phyloP scores from a whole-genome alignment of 306 rosid species.

The Cucurbita argyrosperma region DNA sequence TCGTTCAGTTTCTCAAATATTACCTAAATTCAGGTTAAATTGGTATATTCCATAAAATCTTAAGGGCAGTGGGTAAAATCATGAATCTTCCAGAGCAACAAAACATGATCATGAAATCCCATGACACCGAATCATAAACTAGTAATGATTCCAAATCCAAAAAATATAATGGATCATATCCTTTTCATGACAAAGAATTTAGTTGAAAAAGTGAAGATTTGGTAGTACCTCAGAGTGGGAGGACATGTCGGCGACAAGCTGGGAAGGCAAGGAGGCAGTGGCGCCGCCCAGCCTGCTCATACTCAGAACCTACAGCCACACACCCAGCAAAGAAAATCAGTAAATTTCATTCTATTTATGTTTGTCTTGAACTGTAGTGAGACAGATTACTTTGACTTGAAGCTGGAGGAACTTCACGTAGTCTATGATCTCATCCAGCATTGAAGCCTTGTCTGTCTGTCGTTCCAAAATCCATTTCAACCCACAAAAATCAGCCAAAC shows the following conservation, averaged over 20 bases:
- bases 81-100: no score
- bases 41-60: no score
- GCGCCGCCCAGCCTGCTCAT: slow-evolving; percentile 18
- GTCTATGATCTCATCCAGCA: slow-evolving; percentile 40
- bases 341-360: background rate
- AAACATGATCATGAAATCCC: no score
- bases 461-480: background rate
- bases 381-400: slow-evolving; percentile 28
- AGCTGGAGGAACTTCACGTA: slow-evolving; percentile 33
- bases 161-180: background rate
- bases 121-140: no score
- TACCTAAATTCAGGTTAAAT: no score
- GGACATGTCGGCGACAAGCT: background rate
- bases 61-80: no score
- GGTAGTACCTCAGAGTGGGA: slow-evolving; percentile 6
- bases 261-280: slow-evolving; percentile 7
- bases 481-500: no score
- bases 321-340: background rate
- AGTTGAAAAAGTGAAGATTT: background rate
- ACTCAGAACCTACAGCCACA: slow-evolving; percentile 24
- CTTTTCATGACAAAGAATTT: background rate
- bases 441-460: slow-evolving; percentile 34
- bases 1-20: no score
- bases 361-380: background rate
- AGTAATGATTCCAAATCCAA: no score